These are phyloP conservation scores for Xanthoconium purpureum DNA, from an alignment of 768 basidiomycete genomes.

Conservation along the genomic window DNA sequence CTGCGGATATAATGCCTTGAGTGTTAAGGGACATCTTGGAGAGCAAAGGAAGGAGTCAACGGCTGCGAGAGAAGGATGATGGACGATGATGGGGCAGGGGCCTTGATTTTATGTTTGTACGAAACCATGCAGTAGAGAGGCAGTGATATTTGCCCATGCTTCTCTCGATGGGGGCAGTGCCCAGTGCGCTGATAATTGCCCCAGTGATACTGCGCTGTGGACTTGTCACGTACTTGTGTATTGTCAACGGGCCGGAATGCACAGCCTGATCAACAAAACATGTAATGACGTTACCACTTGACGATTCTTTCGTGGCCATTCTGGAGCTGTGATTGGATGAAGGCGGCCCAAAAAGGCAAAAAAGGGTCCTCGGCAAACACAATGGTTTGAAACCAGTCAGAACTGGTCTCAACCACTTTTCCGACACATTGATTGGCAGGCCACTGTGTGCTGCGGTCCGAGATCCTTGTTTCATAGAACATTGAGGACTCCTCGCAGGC, in stretches of 20 bases:
- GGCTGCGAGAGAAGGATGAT: neutral
- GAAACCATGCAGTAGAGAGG: slow-evolving; percentile 9
- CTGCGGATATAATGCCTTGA: slow-evolving; percentile 54
- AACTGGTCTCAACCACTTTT: too few relatives aligned
- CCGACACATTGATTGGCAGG: too few relatives aligned
- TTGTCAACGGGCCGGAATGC: neutral
- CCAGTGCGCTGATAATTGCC: neutral
- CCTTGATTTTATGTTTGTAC: slow-evolving; percentile 23
- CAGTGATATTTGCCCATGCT: slow-evolving; percentile 15
- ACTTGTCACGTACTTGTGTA: too few relatives aligned
- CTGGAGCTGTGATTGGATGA: too few relatives aligned
- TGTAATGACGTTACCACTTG: too few relatives aligned
- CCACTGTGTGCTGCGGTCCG: neutral
- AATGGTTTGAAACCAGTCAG: too few relatives aligned
- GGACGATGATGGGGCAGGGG: neutral
- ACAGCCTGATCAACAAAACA: too few relatives aligned
- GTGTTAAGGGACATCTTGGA: slow-evolving; percentile 35
- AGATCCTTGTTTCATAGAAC: too few relatives aligned
- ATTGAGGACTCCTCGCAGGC: too few relatives aligned
- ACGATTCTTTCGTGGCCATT: too few relatives aligned
- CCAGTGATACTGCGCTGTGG: neutral
- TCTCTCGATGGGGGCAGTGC: slow-evolving; percentile 16
- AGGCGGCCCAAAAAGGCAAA: too few relatives aligned
- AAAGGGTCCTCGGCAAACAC: too few relatives aligned
- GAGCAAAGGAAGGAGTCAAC: neutral